Conservation (phyloP, 257 asterid species). For the Leonotis leonurus region DNA sequence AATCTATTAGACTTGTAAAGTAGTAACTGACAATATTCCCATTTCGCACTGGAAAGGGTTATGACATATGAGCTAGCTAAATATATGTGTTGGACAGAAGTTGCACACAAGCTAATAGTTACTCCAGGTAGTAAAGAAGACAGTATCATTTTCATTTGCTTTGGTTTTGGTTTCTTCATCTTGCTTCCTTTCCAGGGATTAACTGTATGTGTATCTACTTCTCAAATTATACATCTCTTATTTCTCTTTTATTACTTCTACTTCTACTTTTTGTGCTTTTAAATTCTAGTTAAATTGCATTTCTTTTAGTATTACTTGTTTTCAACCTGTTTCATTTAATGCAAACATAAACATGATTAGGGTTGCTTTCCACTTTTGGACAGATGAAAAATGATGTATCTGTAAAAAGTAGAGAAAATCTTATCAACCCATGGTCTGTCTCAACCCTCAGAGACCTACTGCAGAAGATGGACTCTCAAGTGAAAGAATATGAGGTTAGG, state of each 20-base stretch:
- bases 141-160: background rate
- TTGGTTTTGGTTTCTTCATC: background rate
- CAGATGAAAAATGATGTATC: constrained; percentile 36
- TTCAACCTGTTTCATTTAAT: constrained; percentile 4
- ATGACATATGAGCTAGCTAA: background rate
- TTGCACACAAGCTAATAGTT: too few relatives aligned
- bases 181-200: background rate
- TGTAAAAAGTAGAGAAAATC: constrained; percentile 34
- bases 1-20: background rate
- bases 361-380: constrained; percentile 13
- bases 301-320: background rate
- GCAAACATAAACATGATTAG: constrained; percentile 4
- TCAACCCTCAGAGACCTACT: constrained; percentile 31
- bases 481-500: constrained; percentile 39
- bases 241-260: background rate
- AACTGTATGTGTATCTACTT: background rate
- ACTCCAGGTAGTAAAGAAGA: background rate
- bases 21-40: background rate
- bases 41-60: background rate
- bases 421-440: constrained; percentile 77
- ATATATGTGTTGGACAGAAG: background rate
- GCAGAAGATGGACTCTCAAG: constrained; percentile 38
- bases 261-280: background rate
- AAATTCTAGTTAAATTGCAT: background rate
- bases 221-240: background rate